Base-by-base conservation (phyloP, 441 rosid species). In the Syzygium syzygioides region DNA sequence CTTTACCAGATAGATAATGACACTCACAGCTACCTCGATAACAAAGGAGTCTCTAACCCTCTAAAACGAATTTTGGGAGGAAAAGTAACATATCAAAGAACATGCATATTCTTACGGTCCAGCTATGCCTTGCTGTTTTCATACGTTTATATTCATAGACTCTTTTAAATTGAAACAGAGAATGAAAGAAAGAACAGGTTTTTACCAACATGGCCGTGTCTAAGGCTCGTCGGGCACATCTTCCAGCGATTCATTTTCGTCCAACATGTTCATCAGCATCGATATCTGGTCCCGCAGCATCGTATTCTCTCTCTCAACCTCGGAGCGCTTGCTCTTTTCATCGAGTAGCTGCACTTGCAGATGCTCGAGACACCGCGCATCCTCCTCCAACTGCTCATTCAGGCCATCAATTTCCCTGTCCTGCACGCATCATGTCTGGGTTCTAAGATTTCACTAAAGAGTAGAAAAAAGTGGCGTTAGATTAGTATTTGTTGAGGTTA, bases 311-410 rank as follows among this genome's bases (percentile, higher is more conserved):
- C 99, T 95, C 90, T 97, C 98, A 19, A 95, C 96, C 90, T 95
- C 96, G 1, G 97, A 56, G 15, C 98, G 92, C 90, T 97, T 95
- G 90, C 98, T 96, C 90, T 93, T 93, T 89, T 98, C 99, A 68
- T 97, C 90, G 79, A 97, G 91, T 83, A 98, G 96, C 91, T 97
- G 99, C 86, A 98, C 91, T 87, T 98, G 99, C 87, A 98, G 93
- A 89, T 97, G 98, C 89, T 98, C 98, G 26, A 97, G 89, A 91
- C 98, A 95, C 85, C 94, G 94, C 0, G 97, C 87, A 89, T 98
- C 99, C 90, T 95, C 98, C 88, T 98, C 99, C 87, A 98, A 93
- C 93, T 97, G 99, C 91, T 98, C 99, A 88, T 97, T 98, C 60
- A 98, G 92, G 48, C 98, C 99, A 89, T 94, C 92, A 9, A 98